A percentile compares a stretch with the other conserved stretches of the same genome.
Evolutionary conservation across 805 yeast genomes (phyloP).

Genomic region (Pichia californica): DNA sequence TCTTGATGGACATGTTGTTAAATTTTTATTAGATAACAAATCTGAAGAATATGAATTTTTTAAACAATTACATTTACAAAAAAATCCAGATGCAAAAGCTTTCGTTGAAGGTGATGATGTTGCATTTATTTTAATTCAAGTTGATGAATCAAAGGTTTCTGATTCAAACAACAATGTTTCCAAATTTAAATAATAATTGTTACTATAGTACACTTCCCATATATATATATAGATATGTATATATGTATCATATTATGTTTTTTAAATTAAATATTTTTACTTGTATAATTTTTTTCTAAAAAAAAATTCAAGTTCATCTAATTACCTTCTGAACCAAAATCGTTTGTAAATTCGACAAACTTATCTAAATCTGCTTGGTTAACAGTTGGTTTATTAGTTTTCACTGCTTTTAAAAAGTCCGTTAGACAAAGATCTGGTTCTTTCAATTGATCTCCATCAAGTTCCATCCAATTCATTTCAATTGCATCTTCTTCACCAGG

Average conservation of each 20-base stretch:
- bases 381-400: constrained; percentile 91
- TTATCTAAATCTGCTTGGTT: constrained; percentile 74
- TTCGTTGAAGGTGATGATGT: constrained; percentile 61
- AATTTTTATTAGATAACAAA: constrained; percentile 37
- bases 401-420: constrained; percentile 89
- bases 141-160: constrained; percentile 68
- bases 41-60: constrained; percentile 51
- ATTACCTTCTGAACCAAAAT: constrained; percentile 97
- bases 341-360: constrained; percentile 84
- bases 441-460: constrained; percentile 78
- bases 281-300: too few species aligned
- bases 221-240: background rate
- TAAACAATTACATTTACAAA: constrained; percentile 52
- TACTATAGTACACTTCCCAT: background rate
- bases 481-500: constrained; percentile 88
- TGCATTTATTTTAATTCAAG: constrained; percentile 58
- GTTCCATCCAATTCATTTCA: constrained; percentile 92
- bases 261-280: too few species aligned
- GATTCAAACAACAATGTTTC: constrained; percentile 62
- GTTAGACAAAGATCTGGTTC: constrained; percentile 88
- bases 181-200: constrained; percentile 12
- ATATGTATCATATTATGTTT: too few species aligned
- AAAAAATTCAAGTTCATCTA: too few species aligned
- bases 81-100: constrained; percentile 62
- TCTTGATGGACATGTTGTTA: constrained; percentile 59